A percentile compares a stretch with the other conserved stretches of the same genome.
These are phyloP conservation scores for Teratosphaeria viscida DNA, from an alignment of 2,329 filamentous ascomycete species.

Conservation along the genomic window DNA sequence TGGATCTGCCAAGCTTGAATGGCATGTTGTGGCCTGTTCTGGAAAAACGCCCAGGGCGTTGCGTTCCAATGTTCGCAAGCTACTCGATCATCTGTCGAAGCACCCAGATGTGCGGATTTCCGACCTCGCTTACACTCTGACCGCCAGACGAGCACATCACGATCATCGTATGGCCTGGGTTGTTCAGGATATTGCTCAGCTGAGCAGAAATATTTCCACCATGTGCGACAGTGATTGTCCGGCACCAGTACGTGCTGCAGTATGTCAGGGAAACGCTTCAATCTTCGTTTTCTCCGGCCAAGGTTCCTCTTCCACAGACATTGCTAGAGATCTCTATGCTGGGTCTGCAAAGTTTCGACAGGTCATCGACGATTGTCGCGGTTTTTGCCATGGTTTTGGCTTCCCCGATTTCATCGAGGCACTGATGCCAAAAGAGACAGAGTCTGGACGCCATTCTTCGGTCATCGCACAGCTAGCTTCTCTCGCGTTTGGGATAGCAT, in stretches of 20 bases:
- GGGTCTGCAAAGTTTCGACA: conserved; percentile 19
- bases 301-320: conserved; percentile 20
- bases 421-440: conserved; percentile 2
- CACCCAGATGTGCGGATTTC: conserved; percentile 27
- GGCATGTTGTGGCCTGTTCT: too few species aligned
- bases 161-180: conserved; percentile 26
- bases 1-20: too few species aligned
- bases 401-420: conserved; percentile 23
- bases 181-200: conserved; percentile 19
- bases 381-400: conserved; percentile 17
- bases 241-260: not conserved
- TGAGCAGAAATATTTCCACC: conserved; percentile 16
- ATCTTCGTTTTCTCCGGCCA: conserved; percentile 32
- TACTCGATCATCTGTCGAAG: conserved; percentile 37
- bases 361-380: conserved; percentile 23
- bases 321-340: conserved; percentile 24
- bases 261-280: too few species aligned
- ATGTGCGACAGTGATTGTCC: conserved; percentile 1
- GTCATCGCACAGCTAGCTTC: conserved; percentile 30
- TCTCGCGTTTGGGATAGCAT: conserved; percentile 33
- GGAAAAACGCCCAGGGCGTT: conserved; percentile 35
- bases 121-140: conserved; percentile 56
- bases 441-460: conserved; percentile 5
- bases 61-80: conserved; percentile 45
- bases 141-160: conserved; percentile 44